These are phyloP conservation scores for Botrytis paeoniae DNA, from an alignment of 2,329 filamentous ascomycete genomes.

Conservation along the genomic window DNA sequence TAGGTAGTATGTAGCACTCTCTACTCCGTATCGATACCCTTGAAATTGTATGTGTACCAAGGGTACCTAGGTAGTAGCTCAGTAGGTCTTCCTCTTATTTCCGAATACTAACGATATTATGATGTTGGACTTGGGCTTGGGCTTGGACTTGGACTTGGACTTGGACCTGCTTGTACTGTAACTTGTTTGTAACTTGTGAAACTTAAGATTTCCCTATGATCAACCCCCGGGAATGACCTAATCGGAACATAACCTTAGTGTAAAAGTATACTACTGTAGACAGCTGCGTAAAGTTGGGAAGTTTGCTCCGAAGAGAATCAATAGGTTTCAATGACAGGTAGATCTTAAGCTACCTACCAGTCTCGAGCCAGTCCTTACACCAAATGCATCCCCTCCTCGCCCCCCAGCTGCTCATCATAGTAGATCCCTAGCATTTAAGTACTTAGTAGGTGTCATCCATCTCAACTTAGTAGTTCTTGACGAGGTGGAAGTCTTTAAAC, in stretches of 20 bases:
- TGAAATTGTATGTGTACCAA: not conserved
- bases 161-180: not conserved
- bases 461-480: not conserved
- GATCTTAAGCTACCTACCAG: not conserved
- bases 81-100: not conserved
- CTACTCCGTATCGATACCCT: not conserved
- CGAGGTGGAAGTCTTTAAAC: not conserved
- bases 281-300: not conserved
- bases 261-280: not conserved
- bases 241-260: not conserved
- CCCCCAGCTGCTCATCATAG: not conserved
- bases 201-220: not conserved
- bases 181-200: not conserved
- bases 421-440: not conserved
- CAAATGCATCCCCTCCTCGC: not conserved
- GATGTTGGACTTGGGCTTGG: not conserved
- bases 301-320: not conserved
- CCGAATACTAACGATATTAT: not conserved
- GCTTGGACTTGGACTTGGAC: not conserved
- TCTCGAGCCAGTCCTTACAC: too few species aligned
- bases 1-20: not conserved
- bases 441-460: not conserved
- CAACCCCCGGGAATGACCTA: not conserved
- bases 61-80: too few species aligned
- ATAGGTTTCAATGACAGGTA: not conserved